These are phyloP conservation scores for Manihot esculenta DNA, from an alignment of 441 rosid genomes.

Conservation along the genomic window DNA sequence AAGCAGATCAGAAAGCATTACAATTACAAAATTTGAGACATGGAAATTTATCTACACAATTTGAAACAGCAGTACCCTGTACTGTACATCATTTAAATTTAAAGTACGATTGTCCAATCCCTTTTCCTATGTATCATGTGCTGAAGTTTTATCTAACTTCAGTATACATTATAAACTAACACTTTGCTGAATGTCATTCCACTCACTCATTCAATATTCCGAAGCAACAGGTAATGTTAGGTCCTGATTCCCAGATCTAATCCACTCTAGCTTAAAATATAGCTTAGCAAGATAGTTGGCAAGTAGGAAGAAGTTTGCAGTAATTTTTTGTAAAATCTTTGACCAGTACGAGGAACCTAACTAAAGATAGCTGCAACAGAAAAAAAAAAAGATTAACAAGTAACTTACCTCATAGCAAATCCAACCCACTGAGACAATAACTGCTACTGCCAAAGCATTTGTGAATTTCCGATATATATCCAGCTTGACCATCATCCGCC, in stretches of 20 bases:
- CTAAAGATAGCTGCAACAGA: not conserved
- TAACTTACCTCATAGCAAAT: slow-evolving; percentile 87
- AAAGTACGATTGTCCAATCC: not conserved
- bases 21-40: not conserved
- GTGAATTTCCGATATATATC: slow-evolving; percentile 95
- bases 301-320: not conserved
- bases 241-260: not conserved
- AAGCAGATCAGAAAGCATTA: slow-evolving; percentile 2
- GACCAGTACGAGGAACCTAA: not conserved
- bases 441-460: slow-evolving; percentile 87
- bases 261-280: not conserved
- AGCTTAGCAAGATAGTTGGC: not conserved
- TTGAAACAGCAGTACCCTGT: not conserved
- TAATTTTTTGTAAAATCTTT: not conserved
- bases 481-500: slow-evolving; percentile 82
- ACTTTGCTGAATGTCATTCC: not conserved
- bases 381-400: slow-evolving; percentile 1
- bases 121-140: not conserved
- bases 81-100: not conserved
- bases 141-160: not conserved
- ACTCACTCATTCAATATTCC: not conserved
- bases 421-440: slow-evolving; percentile 94
- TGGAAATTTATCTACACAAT: not conserved
- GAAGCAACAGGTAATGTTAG: not conserved
- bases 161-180: not conserved